Evolutionary conservation across 2,329 filamentous ascomycete genomes (phyloP), one percentile per base, ranked within the genome.

Genomic region (Exophiala oligosperma): DNA sequence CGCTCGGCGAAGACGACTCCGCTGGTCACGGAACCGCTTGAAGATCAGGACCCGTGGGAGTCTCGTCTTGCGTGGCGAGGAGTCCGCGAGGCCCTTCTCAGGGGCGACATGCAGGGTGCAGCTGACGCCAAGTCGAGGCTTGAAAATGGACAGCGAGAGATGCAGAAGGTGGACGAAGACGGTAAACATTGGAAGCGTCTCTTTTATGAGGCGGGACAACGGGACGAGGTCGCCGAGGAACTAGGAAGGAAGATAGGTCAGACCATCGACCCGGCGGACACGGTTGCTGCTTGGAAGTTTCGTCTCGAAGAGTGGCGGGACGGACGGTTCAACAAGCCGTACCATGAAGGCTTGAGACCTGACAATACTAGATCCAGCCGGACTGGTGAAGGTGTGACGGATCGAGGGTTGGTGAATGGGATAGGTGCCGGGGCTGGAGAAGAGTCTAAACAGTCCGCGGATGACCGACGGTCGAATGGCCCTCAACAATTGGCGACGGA

Each of bases 61-160:
- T 91, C 90, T 12, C 86, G 93, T 48, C 85, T 90, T 57, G 93
- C 93, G 2, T 97, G 93, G 94, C 79, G 83, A 63, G 90, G 90
- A 69, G 93, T 97, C 26, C 91, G 91, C 0, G 83, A 84, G 29
- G 91, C 87, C 48, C 94, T 97, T 67, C 81, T 84, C 56, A 84
- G 82, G 65, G 90, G 91, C 57, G 91, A 97, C 72, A 91, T 97
- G 83, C 91, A 96, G 66, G 77, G 83, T 3, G 91, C 91, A 0
- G 85, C 86, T 1, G 70, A 76, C 12, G 90, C 96, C 72, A 97
- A 97, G 80, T 83, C 84, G 57, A 90, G 91, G 74, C 96, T 97
- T 64, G 94, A 97, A 75, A 90, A 91, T 66, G 86, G 87, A 37
- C 93, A 97, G 79, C 86, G 92, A 12, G 90, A 83, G 73, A 80